These are phyloP conservation scores for Microdochium trichocladiopsis DNA, from an alignment of 2,329 filamentous ascomycete genomes.

Conservation along the genomic window DNA sequence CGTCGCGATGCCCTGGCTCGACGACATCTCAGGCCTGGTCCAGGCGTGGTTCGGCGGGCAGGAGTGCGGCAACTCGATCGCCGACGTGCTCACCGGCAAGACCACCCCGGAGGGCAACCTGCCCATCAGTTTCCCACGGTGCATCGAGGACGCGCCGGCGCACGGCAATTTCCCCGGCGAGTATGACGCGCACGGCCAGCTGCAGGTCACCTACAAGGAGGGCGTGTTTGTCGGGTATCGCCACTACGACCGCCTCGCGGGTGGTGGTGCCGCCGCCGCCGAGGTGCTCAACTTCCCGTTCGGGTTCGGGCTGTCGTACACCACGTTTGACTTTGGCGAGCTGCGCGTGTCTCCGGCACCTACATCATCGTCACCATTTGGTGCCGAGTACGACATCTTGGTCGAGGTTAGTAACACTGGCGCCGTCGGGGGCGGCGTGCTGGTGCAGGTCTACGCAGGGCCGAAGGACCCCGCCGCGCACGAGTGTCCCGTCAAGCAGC, in stretches of 20 bases:
- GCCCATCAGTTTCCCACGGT: constrained; percentile 54
- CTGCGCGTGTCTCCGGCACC: constrained; percentile 12
- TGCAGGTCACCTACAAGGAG: constrained; percentile 60
- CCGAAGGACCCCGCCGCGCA: background rate
- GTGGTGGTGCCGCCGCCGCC: too few species aligned
- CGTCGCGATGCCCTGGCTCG: constrained; percentile 50
- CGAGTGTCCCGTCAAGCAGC: constrained; percentile 19
- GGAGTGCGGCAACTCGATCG: constrained; percentile 61
- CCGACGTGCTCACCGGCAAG: constrained; percentile 58
- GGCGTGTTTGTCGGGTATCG: constrained; percentile 64
- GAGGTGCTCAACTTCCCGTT: constrained; percentile 58
- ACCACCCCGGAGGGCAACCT: constrained; percentile 60
- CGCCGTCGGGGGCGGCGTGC: constrained; percentile 35
- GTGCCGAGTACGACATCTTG: constrained; percentile 34
- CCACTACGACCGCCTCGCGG: constrained; percentile 55
- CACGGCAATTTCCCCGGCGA: constrained; percentile 55
- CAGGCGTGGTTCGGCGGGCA: constrained; percentile 66
- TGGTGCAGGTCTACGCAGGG: constrained; percentile 48
- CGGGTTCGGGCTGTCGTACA: constrained; percentile 58
- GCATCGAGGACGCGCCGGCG: constrained; percentile 55
- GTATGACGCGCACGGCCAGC: constrained; percentile 37
- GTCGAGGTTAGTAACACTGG: constrained; percentile 56
- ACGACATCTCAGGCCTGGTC: constrained; percentile 50
- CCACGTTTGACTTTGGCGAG: constrained; percentile 48
- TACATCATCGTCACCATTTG: constrained; percentile 23